Conservation (phyloP, 768 basidiomycete genomes). For the Trametes punicea region DNA sequence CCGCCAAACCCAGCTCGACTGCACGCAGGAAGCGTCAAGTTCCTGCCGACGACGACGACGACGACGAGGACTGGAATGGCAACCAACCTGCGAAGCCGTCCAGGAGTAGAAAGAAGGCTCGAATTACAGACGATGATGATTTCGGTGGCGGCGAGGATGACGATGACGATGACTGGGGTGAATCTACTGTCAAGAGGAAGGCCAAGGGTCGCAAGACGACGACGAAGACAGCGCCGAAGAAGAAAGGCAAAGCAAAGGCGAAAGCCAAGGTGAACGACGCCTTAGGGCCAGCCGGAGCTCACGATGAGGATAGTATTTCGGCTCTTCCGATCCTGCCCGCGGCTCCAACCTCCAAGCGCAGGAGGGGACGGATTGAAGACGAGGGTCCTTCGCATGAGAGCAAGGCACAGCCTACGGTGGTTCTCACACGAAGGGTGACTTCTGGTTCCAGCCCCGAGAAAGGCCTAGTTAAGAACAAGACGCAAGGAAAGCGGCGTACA, state of each 20-base stretch:
- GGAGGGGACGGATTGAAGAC: background rate
- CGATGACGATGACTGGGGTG: constrained; percentile 21
- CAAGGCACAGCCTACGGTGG: no score
- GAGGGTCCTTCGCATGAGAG: background rate
- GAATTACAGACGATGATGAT: constrained; percentile 25
- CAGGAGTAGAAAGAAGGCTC: constrained; percentile 22
- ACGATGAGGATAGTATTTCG: background rate
- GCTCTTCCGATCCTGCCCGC: background rate
- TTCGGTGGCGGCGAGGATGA: constrained; percentile 22
- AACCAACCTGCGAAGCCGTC: constrained; percentile 14
- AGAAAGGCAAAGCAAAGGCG: constrained; percentile 8
- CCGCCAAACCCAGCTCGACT: background rate
- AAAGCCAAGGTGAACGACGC: constrained; percentile 5
- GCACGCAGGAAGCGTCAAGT: constrained; percentile 16
- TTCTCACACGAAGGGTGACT: background rate
- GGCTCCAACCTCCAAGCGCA: background rate
- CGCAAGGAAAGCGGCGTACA: constrained; percentile 22
- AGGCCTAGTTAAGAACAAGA: constrained; percentile 1
- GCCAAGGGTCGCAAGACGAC: constrained; percentile 20
- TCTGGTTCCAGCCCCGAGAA: background rate
- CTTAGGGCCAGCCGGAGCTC: background rate
- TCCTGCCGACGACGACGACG: constrained; percentile 10
- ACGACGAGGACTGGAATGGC: constrained; percentile 18
- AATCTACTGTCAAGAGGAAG: constrained; percentile 21
- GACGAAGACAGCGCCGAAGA: constrained; percentile 15